phyloP scores from a whole-genome alignment of 1,284 basidiomycete genomes.

The Rhizoctonia solani region DNA sequence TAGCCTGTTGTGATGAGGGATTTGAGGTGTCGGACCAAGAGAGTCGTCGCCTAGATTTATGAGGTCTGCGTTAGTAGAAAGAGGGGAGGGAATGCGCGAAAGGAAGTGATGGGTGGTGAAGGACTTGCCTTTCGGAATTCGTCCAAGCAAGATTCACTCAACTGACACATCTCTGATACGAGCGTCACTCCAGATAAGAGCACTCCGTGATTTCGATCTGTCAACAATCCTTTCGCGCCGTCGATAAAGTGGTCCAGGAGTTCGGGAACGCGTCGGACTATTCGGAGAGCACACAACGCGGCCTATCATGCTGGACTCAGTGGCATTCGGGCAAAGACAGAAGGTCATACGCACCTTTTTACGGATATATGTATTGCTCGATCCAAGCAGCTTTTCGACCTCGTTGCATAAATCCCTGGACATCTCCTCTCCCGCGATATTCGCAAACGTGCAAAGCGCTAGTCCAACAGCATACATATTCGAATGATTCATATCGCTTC shows the following conservation, averaged over 20 bases:
- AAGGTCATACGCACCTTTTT: slow-evolving; percentile 74
- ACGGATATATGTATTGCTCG: slow-evolving; percentile 97
- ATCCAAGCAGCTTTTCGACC: slow-evolving; percentile 96
- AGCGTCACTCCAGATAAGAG: slow-evolving; percentile 92
- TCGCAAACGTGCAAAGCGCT: slow-evolving; percentile 97
- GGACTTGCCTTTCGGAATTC: slow-evolving; percentile 83
- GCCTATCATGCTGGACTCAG: slow-evolving; percentile 58
- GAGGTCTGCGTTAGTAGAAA: not conserved
- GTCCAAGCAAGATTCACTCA: slow-evolving; percentile 72
- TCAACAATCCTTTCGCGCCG: slow-evolving; percentile 88
- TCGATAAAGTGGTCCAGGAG: slow-evolving; percentile 90
- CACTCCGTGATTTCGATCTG: slow-evolving; percentile 97
- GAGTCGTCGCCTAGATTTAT: slow-evolving; percentile 74
- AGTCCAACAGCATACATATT: slow-evolving; percentile 99
- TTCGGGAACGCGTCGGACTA: slow-evolving; percentile 96
- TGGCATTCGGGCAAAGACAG: not conserved
- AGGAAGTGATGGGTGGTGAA: not conserved
- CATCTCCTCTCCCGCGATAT: slow-evolving; percentile 99
- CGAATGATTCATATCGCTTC: slow-evolving; percentile 99
- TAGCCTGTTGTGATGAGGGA: slow-evolving; percentile 95
- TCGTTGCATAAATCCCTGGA: slow-evolving; percentile 95
- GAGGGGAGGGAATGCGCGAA: not conserved
- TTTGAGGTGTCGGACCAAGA: slow-evolving; percentile 95
- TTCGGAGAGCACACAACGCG: slow-evolving; percentile 93
- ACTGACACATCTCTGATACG: slow-evolving; percentile 91